These are phyloP conservation scores for Aspergillus clavatus DNA, from an alignment of 2,329 filamentous ascomycete genomes.

Conservation along the genomic window DNA sequence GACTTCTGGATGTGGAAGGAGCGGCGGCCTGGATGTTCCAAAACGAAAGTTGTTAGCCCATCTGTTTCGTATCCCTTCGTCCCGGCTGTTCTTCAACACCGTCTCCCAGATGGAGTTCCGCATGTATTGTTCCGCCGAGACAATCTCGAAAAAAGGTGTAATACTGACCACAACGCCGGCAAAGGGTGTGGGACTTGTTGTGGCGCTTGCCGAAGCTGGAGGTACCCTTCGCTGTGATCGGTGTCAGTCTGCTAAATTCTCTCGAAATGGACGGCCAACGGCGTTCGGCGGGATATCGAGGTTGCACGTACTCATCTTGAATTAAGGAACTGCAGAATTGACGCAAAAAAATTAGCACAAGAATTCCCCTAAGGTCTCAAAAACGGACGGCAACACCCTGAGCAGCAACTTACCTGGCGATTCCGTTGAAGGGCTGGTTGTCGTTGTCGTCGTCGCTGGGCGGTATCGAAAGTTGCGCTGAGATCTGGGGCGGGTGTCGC, in stretches of 20 bases:
- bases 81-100: conserved; percentile 4
- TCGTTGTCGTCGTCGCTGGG: conserved; percentile 44
- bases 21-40: conserved; percentile 65
- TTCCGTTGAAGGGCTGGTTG: conserved; percentile 45
- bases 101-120: conserved; percentile 13
- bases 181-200: conserved; percentile 98
- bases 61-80: conserved; percentile 10
- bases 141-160: conserved; percentile 15
- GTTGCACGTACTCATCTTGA: conserved; percentile 55
- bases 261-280: conserved; percentile 17
- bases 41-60: conserved; percentile 32
- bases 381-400: conserved; percentile 4
- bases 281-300: conserved; percentile 20
- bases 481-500: conserved; percentile 30
- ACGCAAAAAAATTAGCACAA: conserved; percentile 20
- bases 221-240: conserved; percentile 62
- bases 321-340: conserved; percentile 43
- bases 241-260: conserved; percentile 41
- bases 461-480: conserved; percentile 38
- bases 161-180: conserved; percentile 93
- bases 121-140: conserved; percentile 10
- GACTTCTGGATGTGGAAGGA: conserved; percentile 99
- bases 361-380: conserved; percentile 1
- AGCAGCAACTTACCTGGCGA: conserved; percentile 37
- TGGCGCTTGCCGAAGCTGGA: conserved; percentile 75